Evolutionary conservation across 2,329 filamentous ascomycete species (phyloP).

Genomic region (Dothideomycetes sp.): DNA sequence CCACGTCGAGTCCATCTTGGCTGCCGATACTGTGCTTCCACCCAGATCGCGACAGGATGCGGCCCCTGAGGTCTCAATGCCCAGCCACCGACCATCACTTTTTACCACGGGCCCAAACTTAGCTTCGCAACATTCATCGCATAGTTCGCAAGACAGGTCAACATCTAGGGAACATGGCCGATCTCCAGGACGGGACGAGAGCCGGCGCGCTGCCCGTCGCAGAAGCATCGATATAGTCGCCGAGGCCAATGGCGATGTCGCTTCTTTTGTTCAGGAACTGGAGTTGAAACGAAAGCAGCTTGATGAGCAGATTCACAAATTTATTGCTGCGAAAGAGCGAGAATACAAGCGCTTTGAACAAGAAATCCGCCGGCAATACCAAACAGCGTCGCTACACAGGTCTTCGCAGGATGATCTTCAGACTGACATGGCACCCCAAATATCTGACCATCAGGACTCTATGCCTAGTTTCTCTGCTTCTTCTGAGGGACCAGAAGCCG

Average conservation of each 20-base stretch:
- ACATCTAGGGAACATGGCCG: background rate
- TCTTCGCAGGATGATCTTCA: background rate
- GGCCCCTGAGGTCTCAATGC: background rate
- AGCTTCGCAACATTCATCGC: background rate
- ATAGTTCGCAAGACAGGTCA: background rate
- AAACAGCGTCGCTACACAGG: background rate
- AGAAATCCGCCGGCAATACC: constrained; percentile 16
- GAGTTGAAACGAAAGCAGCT: constrained; percentile 24
- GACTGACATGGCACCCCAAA: background rate
- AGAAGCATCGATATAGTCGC: constrained; percentile 10
- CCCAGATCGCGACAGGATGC: background rate
- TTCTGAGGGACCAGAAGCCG: background rate
- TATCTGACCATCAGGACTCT: background rate
- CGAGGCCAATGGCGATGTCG: constrained; percentile 11
- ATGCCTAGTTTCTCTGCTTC: background rate
- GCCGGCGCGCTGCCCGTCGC: constrained; percentile 9
- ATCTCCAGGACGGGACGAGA: constrained; percentile 4
- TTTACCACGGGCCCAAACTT: background rate
- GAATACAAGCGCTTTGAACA: constrained; percentile 25
- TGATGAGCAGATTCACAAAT: constrained; percentile 27
- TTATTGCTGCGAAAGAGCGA: constrained; percentile 25
- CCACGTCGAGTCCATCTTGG: background rate
- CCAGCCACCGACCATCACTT: background rate
- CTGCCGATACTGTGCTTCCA: background rate
- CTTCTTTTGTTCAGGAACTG: constrained; percentile 17